Percentiles rank a stretch among this genome's conserved stretches.
phyloP scores from a whole-genome alignment of 345 rosid species.

The Hevea brasiliensis region DNA sequence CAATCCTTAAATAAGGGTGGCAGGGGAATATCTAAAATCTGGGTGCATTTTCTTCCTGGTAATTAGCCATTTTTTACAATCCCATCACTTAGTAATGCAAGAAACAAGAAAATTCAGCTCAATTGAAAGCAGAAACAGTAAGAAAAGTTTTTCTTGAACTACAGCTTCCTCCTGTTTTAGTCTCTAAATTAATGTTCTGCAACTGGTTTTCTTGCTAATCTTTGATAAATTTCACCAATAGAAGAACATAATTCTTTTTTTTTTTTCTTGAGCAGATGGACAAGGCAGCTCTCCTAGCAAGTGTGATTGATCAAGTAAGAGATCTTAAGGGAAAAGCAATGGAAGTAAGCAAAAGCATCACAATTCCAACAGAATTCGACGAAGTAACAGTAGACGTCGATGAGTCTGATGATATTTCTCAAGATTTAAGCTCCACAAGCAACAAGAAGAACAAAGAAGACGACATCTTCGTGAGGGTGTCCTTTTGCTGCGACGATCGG shows the following conservation, averaged over 20 bases:
- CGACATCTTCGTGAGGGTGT: constrained; percentile 48
- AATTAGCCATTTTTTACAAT: background rate
- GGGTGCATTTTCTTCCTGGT: background rate
- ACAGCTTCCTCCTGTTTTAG: background rate
- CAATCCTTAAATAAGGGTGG: no score
- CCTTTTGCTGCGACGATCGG: constrained; percentile 80
- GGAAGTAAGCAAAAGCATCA: constrained; percentile 45
- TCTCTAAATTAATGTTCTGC: background rate
- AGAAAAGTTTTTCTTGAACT: background rate
- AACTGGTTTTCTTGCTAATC: background rate
- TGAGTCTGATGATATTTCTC: constrained; percentile 27
- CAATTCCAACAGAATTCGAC: constrained; percentile 67
- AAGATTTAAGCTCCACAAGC: constrained; percentile 10
- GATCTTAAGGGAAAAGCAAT: constrained; percentile 65
- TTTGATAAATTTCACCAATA: background rate
- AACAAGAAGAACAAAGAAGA: constrained; percentile 9
- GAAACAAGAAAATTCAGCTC: background rate
- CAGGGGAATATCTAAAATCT: background rate
- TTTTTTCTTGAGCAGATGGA: constrained; percentile 60
- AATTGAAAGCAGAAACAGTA: background rate
- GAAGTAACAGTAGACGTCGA: constrained; percentile 61
- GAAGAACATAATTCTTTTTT: background rate
- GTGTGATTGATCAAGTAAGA: constrained; percentile 68
- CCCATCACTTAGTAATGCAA: background rate
- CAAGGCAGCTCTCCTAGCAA: constrained; percentile 84